Conservation (phyloP, 352 stramenopile species). For the Aphanomyces astaci region DNA sequence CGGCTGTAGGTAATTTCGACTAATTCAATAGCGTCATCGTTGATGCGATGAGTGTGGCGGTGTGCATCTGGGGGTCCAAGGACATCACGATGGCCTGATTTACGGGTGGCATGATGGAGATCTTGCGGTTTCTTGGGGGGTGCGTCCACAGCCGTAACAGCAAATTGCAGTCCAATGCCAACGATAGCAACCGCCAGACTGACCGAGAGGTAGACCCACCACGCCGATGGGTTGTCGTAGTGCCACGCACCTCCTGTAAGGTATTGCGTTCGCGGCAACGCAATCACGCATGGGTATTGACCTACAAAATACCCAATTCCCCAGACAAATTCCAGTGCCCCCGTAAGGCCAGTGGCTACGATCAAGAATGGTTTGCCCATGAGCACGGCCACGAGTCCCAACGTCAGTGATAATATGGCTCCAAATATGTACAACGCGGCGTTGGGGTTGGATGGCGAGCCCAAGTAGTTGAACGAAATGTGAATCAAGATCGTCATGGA, state of each 20-base stretch:
- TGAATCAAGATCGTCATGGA: conserved; percentile 38
- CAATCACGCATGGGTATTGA: conserved; percentile 47
- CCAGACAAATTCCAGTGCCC: conserved; percentile 39
- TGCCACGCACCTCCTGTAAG: conserved; percentile 31
- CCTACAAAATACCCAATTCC: conserved; percentile 57
- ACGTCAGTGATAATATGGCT: conserved; percentile 32
- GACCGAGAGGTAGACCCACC: conserved; percentile 57
- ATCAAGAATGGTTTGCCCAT: conserved; percentile 38
- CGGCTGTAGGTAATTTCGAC: background rate
- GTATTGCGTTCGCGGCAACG: conserved; percentile 35
- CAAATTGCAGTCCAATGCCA: conserved; percentile 41
- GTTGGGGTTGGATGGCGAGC: conserved; percentile 36
- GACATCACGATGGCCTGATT: conserved; percentile 1
- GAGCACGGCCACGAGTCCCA: conserved; percentile 32
- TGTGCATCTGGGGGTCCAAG: background rate
- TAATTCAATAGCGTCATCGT: background rate
- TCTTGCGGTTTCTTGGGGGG: conserved; percentile 22
- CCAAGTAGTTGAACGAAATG: conserved; percentile 33
- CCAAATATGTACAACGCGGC: conserved; percentile 38
- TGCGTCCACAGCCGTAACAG: conserved; percentile 30
- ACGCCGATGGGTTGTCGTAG: conserved; percentile 41
- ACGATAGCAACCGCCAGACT: conserved; percentile 43
- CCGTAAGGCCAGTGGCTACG: conserved; percentile 39
- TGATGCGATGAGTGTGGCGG: background rate
- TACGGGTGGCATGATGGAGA: conserved; percentile 25